Evolutionary conservation across 441 rosid species (phyloP), one percentile per base, ranked within the genome.

Genomic region (Brassica balearica): DNA sequence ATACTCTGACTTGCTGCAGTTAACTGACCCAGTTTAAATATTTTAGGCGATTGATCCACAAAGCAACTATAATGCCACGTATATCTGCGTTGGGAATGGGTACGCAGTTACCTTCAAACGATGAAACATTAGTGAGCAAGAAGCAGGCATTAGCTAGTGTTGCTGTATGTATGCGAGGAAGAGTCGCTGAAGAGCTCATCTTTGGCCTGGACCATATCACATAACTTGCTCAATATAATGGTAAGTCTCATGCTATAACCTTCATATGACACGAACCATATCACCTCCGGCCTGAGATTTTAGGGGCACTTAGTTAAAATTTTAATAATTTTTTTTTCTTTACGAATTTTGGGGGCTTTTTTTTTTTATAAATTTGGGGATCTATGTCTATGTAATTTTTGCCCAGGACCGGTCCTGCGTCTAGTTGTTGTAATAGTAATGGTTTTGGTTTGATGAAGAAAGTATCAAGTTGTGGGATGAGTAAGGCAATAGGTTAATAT

Each of bases 51-150:
- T 96, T 87, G 36, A 91, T 94, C 83, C 99, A 94, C 91, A 96
- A 96, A 81, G 99, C 43, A 8, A 38, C 43, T 36, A 36, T 36
- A 36, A 36, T 38, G 90, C 99, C 99, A 17, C 97, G 98, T 58
- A 97, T 98, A 68, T 92, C 99, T 79, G 97, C 99, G 51, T 77
- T 96, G 80, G 99, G 99, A 82, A 96, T 96, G 97, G 98, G 94
- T 60, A 91, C 98, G 51, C 99, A 96, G 82, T 88, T 96, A 66
- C 99, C 98, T 75, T 92, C 98, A 68, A 88, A 73, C 55, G 99
- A 96, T 74, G 99, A 96, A 85, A 96, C 98, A 41, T 92, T 97
- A 70, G 73, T 96, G 66, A 96, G 98, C 90, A 94, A 92, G 84
- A 94, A 85, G 84, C 99, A 96, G 84, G 77, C 92, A 68, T 86